Evolutionary conservation across 1,284 basidiomycete species (phyloP).

Genomic region (Fomes fomentarius): DNA sequence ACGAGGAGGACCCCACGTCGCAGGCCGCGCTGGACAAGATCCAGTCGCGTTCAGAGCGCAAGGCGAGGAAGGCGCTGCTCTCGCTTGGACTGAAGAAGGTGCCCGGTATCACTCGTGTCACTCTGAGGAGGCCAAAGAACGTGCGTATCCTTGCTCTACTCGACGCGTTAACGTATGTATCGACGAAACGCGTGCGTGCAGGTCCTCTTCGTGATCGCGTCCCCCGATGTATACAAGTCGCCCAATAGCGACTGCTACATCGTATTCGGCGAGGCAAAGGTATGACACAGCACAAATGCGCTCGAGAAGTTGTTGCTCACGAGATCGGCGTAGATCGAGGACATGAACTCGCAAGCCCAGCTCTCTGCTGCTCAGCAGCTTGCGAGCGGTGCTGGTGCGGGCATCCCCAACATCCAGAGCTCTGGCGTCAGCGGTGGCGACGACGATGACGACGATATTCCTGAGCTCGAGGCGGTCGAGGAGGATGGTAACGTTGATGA

Average conservation of each 20-base stretch:
- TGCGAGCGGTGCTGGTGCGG: constrained; percentile 55
- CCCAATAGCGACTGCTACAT: constrained; percentile 98
- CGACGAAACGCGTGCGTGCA: constrained; percentile 36
- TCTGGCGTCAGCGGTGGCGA: constrained; percentile 53
- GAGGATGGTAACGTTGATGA: constrained; percentile 81
- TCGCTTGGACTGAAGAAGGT: constrained; percentile 91
- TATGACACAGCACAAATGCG: constrained; percentile 33
- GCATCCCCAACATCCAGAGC: constrained; percentile 56
- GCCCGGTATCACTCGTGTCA: constrained; percentile 92
- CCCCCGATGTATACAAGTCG: constrained; percentile 98
- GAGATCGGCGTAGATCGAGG: constrained; percentile 82
- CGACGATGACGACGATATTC: constrained; percentile 79
- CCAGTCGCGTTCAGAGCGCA: constrained; percentile 90
- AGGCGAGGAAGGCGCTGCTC: constrained; percentile 88
- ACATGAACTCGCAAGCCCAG: constrained; percentile 87
- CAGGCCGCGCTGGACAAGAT: constrained; percentile 90
- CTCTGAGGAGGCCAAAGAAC: constrained; percentile 93
- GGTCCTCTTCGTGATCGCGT: constrained; percentile 91
- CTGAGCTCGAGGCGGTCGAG: constrained; percentile 79
- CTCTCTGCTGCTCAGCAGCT: constrained; percentile 86
- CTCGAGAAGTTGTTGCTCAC: too few species aligned
- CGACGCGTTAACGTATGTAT: not conserved
- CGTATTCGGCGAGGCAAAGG: constrained; percentile 98
- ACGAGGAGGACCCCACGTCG: constrained; percentile 81
- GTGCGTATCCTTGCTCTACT: constrained; percentile 46